Evolutionary conservation across 176 grass and related monocot species (phyloP).

Genomic region (Puccinellia tenuiflora): DNA sequence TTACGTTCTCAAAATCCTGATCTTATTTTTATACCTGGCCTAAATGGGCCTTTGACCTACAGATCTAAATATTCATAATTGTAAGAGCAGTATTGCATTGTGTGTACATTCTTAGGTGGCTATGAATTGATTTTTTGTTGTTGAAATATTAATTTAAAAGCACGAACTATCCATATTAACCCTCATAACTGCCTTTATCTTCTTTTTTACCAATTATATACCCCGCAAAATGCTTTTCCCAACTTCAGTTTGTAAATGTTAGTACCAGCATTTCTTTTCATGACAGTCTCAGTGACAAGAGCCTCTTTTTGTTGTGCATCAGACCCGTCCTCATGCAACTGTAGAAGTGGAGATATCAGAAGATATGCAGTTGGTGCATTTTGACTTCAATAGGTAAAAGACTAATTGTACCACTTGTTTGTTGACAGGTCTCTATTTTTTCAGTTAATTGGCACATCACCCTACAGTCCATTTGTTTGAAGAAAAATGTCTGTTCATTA

Average conservation of each 20-base stretch:
- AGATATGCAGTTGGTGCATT: constrained; percentile 98
- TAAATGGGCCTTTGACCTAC: not conserved
- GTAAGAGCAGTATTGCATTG: not conserved
- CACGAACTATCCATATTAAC: not conserved
- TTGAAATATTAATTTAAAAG: constrained; percentile 1
- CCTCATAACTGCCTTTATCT: not conserved
- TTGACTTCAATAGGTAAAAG: constrained; percentile 96
- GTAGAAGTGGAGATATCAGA: constrained; percentile 99
- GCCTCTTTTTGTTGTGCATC: constrained; percentile 20
- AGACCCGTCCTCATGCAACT: constrained; percentile 98
- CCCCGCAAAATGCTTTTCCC: not conserved
- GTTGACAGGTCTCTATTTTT: not conserved
- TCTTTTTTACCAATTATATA: not conserved
- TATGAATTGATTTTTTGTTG: constrained; percentile 8
- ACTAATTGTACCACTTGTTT: not conserved
- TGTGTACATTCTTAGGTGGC: not conserved
- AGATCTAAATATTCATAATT: constrained; percentile 7
- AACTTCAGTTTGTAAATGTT: not conserved
- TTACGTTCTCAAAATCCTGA: not conserved
- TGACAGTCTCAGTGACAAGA: not conserved
- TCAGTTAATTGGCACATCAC: not conserved
- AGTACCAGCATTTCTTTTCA: not conserved
- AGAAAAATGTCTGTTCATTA: not conserved
- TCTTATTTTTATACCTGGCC: not conserved
- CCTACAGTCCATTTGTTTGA: not conserved